Conservation (phyloP, 257 asterid genomes). For the Linaria vulgaris region DNA sequence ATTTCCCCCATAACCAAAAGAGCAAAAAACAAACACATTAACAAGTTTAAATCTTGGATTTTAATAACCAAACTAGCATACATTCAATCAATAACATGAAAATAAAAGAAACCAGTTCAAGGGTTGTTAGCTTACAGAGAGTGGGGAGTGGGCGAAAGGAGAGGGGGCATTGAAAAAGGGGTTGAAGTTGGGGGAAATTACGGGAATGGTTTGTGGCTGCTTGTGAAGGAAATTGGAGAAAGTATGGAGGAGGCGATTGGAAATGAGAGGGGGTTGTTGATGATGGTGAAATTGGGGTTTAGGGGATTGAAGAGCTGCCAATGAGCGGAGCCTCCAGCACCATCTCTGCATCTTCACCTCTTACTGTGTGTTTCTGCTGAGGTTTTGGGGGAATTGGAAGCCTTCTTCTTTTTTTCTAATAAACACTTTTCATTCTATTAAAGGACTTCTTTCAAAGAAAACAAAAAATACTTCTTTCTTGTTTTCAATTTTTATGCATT, state of each 20-base stretch:
- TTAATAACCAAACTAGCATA: constrained; percentile 11
- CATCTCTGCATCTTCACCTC: constrained; percentile 35
- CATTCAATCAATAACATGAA: background rate
- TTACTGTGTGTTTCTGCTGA: too few relatives aligned
- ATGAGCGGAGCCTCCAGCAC: constrained; percentile 37
- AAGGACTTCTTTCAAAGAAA: too few relatives aligned
- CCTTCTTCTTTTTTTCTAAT: too few relatives aligned
- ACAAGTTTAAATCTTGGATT: background rate
- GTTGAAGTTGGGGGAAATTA: constrained; percentile 29
- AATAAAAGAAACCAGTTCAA: background rate
- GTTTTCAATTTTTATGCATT: too few relatives aligned
- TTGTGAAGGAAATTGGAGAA: constrained; percentile 34
- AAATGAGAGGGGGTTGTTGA: constrained; percentile 16
- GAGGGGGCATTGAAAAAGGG: constrained; percentile 33
- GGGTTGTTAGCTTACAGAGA: constrained; percentile 42
- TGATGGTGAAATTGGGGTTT: constrained; percentile 16
- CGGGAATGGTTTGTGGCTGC: constrained; percentile 25
- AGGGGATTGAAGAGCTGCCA: constrained; percentile 24
- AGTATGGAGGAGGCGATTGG: constrained; percentile 42
- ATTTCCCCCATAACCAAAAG: too few relatives aligned
- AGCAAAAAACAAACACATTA: too few relatives aligned
- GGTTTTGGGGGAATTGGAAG: too few relatives aligned
- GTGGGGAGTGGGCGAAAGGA: constrained; percentile 26
- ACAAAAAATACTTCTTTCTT: too few relatives aligned
- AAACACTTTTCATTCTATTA: too few relatives aligned